These are phyloP conservation scores for Teunomyces stri DNA, from an alignment of 805 yeast genomes.

Conservation along the genomic window DNA sequence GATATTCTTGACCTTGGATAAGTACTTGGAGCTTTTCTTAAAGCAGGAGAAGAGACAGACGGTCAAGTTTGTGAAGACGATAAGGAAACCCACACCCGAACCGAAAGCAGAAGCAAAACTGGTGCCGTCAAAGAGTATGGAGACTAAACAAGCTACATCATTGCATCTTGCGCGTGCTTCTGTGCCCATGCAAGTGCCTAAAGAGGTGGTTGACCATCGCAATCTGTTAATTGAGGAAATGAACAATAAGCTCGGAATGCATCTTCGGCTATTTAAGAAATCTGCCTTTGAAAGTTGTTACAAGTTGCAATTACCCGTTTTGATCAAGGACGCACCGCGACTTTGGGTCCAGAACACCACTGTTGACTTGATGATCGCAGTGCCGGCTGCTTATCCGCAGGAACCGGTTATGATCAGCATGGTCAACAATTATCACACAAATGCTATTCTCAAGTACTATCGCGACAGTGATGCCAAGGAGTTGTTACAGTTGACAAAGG, in stretches of 20 bases:
- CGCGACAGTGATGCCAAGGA: constrained; percentile 10
- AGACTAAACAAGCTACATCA: not conserved
- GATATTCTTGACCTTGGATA: constrained; percentile 54
- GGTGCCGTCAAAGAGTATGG: constrained; percentile 3
- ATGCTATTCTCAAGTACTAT: constrained; percentile 24
- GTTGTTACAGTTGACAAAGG: constrained; percentile 16
- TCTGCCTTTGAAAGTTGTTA: constrained; percentile 23
- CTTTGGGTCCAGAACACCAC: constrained; percentile 25
- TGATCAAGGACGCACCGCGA: constrained; percentile 20
- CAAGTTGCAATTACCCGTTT: constrained; percentile 32
- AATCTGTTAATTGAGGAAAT: constrained; percentile 23
- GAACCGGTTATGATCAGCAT: constrained; percentile 18
- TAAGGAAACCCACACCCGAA: constrained; percentile 5
- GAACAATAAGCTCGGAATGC: constrained; percentile 23
- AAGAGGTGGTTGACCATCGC: constrained; percentile 12
- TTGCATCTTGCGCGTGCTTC: not conserved
- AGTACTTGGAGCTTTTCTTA: constrained; percentile 56
- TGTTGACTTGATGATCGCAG: constrained; percentile 30
- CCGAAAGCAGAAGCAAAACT: not conserved
- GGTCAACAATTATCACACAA: constrained; percentile 30
- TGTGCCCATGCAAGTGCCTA: constrained; percentile 3
- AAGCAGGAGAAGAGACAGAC: constrained; percentile 59
- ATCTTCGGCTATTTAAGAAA: constrained; percentile 13
- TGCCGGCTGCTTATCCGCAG: constrained; percentile 37
- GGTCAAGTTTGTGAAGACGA: constrained; percentile 52